These are phyloP conservation scores for Lachancea meyersii DNA, from an alignment of 805 yeast species.

Conservation along the genomic window DNA sequence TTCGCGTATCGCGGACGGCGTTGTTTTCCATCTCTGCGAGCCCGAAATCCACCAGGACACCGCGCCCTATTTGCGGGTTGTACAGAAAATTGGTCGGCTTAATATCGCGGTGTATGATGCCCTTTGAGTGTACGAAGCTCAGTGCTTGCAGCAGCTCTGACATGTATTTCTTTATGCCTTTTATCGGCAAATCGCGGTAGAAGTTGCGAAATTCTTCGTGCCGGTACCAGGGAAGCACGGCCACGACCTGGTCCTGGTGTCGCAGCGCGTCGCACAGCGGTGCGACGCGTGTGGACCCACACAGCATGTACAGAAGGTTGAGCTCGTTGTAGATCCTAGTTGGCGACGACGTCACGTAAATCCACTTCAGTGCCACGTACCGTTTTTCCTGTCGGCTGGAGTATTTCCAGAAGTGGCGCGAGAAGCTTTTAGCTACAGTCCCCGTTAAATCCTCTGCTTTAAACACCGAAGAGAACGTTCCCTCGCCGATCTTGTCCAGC, in stretches of 20 bases:
- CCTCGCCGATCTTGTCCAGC: constrained; percentile 57
- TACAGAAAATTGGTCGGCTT: constrained; percentile 77
- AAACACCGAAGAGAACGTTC: constrained; percentile 86
- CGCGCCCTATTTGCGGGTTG: constrained; percentile 59
- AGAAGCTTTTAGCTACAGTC: constrained; percentile 23
- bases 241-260: constrained; percentile 85
- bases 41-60: constrained; percentile 89
- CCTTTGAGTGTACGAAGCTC: constrained; percentile 59
- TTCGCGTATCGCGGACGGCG: neutral
- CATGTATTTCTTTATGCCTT: constrained; percentile 77
- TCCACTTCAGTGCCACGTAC: constrained; percentile 82
- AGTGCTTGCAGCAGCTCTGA: constrained; percentile 71
- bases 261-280: constrained; percentile 86
- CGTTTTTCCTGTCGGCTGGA: constrained; percentile 23
- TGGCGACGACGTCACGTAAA: constrained; percentile 94
- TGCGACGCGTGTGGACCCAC: constrained; percentile 70
- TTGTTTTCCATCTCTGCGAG: constrained; percentile 53
- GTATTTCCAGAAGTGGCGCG: constrained; percentile 27
- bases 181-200: constrained; percentile 69
- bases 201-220: constrained; percentile 88
- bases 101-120: constrained; percentile 86
- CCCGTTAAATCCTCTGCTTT: constrained; percentile 34
- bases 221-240: constrained; percentile 83
- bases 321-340: constrained; percentile 85
- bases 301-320: constrained; percentile 60